Evolutionary conservation across 2,329 filamentous ascomycete genomes (phyloP).

Genomic region (Trichoderma harzianum): DNA sequence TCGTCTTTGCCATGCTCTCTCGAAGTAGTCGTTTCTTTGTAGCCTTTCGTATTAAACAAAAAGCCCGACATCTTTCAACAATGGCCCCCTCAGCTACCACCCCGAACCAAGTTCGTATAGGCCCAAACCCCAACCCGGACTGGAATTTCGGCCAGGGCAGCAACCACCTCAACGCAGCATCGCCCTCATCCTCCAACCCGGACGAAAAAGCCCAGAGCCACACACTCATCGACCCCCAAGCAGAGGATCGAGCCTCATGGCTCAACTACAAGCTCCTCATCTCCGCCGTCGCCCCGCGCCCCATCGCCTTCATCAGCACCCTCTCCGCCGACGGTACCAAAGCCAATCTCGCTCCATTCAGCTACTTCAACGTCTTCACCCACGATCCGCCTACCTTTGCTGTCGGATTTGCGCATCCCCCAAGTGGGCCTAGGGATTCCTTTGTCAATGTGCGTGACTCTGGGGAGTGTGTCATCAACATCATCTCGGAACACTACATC

Average conservation of each 20-base stretch:
- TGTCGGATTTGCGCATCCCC: conserved; percentile 47
- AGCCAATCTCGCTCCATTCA: conserved; percentile 80
- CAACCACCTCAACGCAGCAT: conserved; percentile 45
- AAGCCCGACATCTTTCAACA: background rate
- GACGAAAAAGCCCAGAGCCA: conserved; percentile 47
- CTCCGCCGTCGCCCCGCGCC: conserved; percentile 75
- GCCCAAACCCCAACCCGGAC: conserved; percentile 40
- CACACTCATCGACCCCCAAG: conserved; percentile 78
- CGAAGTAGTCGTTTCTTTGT: background rate
- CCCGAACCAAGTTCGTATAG: background rate
- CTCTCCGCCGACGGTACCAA: conserved; percentile 54
- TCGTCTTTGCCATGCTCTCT: background rate
- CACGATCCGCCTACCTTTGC: conserved; percentile 86
- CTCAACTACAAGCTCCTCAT: conserved; percentile 94
- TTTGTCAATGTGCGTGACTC: conserved; percentile 69
- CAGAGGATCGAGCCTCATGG: conserved; percentile 59
- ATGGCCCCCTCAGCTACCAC: background rate
- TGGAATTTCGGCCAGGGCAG: conserved; percentile 67
- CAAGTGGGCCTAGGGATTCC: conserved; percentile 68
- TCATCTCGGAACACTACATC: conserved; percentile 78
- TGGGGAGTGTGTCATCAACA: conserved; percentile 79
- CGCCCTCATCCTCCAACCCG: background rate
- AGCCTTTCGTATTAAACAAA: background rate
- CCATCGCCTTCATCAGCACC: conserved; percentile 63
- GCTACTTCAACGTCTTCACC: conserved; percentile 78